Evolutionary conservation across 1,139 yeast species (phyloP).

Genomic region (Debaryomyces fabryi): DNA sequence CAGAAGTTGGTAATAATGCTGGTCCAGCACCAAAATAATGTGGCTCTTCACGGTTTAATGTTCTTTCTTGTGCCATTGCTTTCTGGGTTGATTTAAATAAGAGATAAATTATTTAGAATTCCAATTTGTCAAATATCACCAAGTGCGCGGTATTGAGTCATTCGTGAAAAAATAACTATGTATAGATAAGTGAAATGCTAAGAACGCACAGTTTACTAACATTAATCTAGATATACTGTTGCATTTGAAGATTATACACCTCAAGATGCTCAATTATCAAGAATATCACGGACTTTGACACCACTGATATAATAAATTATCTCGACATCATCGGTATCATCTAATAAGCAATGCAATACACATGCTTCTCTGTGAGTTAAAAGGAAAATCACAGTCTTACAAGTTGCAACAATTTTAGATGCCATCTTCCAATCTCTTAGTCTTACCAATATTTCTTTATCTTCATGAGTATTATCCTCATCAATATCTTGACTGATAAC

Average conservation of each 20-base stretch:
- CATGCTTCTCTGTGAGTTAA: conserved; percentile 54
- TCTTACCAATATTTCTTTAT: conserved; percentile 45
- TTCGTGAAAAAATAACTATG: background rate
- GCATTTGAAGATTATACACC: background rate
- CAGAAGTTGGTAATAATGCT: conserved; percentile 82
- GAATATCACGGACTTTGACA: conserved; percentile 19
- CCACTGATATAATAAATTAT: conserved; percentile 55
- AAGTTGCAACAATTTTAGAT: conserved; percentile 53
- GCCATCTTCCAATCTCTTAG: conserved; percentile 63
- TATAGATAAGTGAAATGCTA: background rate
- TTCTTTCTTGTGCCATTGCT: conserved; percentile 9
- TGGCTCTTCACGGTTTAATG: conserved; percentile 68
- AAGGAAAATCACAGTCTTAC: conserved; percentile 54
- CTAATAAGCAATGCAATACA: conserved; percentile 58
- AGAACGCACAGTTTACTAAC: background rate
- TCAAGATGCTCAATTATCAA: conserved; percentile 4
- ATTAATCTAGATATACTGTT: background rate
- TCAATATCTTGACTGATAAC: conserved; percentile 16
- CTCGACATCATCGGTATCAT: conserved; percentile 58
- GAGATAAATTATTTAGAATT: background rate
- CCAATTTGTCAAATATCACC: background rate
- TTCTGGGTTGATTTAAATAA: background rate
- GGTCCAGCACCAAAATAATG: conserved; percentile 98
- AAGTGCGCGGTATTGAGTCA: background rate
- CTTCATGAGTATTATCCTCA: conserved; percentile 28